These are phyloP conservation scores for Ustilago xerochloae DNA, from an alignment of 1,284 basidiomycete genomes.

Conservation along the genomic window DNA sequence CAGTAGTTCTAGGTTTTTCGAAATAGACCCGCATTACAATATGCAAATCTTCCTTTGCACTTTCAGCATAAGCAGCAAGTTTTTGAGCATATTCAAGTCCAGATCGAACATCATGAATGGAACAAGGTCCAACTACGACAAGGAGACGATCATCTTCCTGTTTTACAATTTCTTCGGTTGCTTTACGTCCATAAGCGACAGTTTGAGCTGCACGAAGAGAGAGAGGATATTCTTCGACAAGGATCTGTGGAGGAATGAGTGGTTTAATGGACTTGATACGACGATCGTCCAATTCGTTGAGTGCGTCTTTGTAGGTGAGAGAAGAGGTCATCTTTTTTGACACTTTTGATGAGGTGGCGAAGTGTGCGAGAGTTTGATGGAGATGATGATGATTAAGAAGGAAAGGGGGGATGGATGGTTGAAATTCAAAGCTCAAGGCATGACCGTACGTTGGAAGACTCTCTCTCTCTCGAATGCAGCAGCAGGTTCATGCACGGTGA, in stretches of 20 bases:
- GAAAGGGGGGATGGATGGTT: background rate
- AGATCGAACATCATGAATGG: slow-evolving; percentile 65
- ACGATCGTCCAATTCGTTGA: slow-evolving; percentile 65
- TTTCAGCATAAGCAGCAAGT: slow-evolving; percentile 82
- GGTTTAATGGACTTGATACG: slow-evolving; percentile 65
- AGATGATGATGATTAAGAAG: background rate
- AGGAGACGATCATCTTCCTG: slow-evolving; percentile 63
- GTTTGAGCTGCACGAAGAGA: slow-evolving; percentile 55
- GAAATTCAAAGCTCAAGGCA: background rate
- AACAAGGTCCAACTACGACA: slow-evolving; percentile 66
- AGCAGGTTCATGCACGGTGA: background rate
- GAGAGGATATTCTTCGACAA: slow-evolving; percentile 66
- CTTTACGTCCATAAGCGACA: slow-evolving; percentile 52
- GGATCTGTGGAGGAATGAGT: slow-evolving; percentile 64
- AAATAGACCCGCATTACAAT: slow-evolving; percentile 81
- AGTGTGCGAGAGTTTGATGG: too few species aligned
- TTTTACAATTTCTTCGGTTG: slow-evolving; percentile 62
- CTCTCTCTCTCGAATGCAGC: too few species aligned
- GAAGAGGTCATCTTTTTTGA: slow-evolving; percentile 18
- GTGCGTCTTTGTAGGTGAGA: slow-evolving; percentile 52
- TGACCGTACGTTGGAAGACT: too few species aligned
- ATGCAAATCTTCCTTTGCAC: slow-evolving; percentile 83
- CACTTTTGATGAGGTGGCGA: too few species aligned
- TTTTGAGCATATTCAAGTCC: slow-evolving; percentile 69
- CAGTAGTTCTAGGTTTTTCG: slow-evolving; percentile 78